A percentile compares a stretch with the other conserved stretches of the same genome.
phyloP scores from a whole-genome alignment of 2,329 filamentous ascomycete genomes.

The Colletotrichum truncatum region DNA sequence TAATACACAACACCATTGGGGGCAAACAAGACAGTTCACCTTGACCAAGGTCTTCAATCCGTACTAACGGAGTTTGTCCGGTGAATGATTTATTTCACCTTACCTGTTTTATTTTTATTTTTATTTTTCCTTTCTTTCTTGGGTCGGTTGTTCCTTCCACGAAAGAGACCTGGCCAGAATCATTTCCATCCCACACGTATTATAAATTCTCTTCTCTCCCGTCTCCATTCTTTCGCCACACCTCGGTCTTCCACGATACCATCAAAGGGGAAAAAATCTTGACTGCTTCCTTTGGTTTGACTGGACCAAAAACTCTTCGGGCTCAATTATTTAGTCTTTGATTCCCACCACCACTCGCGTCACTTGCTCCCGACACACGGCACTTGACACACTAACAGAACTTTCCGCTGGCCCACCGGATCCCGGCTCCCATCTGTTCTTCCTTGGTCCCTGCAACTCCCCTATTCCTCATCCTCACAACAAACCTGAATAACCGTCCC shows the following conservation, averaged over 20 bases:
- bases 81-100: background rate
- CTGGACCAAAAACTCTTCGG: background rate
- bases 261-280: background rate
- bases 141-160: slow-evolving; percentile 5
- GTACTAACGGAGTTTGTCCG: slow-evolving; percentile 16
- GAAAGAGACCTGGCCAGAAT: background rate
- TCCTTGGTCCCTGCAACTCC: slow-evolving; percentile 1
- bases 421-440: background rate
- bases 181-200: background rate
- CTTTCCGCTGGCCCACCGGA: background rate
- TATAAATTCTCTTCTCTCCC: slow-evolving; percentile 16
- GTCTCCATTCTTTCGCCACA: slow-evolving; percentile 3
- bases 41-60: too few relatives aligned
- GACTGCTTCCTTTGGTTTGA: background rate
- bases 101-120: background rate
- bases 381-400: background rate
- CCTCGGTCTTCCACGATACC: background rate
- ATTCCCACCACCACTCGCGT: background rate
- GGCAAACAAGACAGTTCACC: background rate
- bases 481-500: background rate
- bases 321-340: background rate
- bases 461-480: background rate
- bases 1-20: background rate
- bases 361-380: background rate
- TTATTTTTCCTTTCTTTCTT: background rate